phyloP scores from a whole-genome alignment of 306 rosid species.

The Alnus rubra region DNA sequence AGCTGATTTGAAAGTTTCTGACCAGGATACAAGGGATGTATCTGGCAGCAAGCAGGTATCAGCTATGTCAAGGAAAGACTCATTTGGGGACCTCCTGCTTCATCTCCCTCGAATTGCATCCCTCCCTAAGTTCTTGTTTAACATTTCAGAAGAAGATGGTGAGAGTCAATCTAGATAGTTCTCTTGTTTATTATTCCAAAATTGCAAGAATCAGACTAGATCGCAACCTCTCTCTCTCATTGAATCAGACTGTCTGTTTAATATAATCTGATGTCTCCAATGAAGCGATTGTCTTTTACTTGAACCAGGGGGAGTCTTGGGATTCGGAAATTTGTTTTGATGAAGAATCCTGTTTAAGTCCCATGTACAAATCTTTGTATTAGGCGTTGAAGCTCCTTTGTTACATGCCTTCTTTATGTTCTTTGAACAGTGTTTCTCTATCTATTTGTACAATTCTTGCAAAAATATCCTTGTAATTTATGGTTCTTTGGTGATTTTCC shows the following conservation, averaged over 20 bases:
- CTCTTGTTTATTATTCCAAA: constrained; percentile 8
- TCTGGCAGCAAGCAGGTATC: constrained; percentile 43
- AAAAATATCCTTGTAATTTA: background rate
- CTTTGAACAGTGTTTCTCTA: background rate
- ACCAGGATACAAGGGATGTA: constrained; percentile 45
- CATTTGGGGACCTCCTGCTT: constrained; percentile 68
- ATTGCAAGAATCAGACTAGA: constrained; percentile 12
- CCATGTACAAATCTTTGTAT: constrained; percentile 18
- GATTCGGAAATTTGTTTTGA: constrained; percentile 69
- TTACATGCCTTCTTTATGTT: constrained; percentile 3
- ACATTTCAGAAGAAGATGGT: constrained; percentile 63
- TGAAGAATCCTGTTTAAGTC: constrained; percentile 55
- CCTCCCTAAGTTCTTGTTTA: constrained; percentile 67
- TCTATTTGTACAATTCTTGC: constrained; percentile 2
- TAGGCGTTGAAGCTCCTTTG: constrained; percentile 4
- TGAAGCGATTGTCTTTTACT: constrained; percentile 9
- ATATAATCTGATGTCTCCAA: constrained; percentile 10
- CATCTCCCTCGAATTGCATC: constrained; percentile 80
- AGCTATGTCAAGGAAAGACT: constrained; percentile 79
- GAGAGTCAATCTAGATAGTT: constrained; percentile 40
- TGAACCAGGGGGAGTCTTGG: constrained; percentile 33
- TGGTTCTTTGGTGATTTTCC: background rate
- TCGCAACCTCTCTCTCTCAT: constrained; percentile 3
- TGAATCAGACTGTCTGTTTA: constrained; percentile 7
- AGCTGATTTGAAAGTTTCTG: constrained; percentile 33